phyloP scores from a whole-genome alignment of 306 rosid species.

The Quercus suber region DNA sequence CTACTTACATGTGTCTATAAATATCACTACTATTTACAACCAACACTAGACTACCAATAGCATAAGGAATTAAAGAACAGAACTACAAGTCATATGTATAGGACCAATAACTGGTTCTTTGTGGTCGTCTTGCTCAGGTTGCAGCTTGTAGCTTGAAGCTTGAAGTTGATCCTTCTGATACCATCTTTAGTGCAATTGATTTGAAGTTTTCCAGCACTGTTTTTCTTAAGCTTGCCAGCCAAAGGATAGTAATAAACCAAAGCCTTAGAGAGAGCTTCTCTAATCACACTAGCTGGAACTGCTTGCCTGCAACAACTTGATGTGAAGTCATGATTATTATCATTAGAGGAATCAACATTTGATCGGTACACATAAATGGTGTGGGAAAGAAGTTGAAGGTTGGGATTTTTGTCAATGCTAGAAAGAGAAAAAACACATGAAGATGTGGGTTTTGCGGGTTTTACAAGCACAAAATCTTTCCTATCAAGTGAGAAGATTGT shows the following conservation, averaged over 20 bases:
- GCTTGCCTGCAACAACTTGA: not conserved
- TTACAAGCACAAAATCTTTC: conserved; percentile 16
- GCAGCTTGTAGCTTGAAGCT: too few relatives aligned
- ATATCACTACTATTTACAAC: too few relatives aligned
- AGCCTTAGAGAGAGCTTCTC: conserved; percentile 42
- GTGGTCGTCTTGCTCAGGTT: too few relatives aligned
- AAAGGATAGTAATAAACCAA: conserved; percentile 44
- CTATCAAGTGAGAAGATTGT: not conserved
- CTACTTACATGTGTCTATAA: too few relatives aligned
- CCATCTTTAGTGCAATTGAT: too few relatives aligned
- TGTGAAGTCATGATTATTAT: not conserved
- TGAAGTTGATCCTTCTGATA: too few relatives aligned
- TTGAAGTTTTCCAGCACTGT: conserved; percentile 28
- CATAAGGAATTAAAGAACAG: too few relatives aligned
- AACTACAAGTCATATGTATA: too few relatives aligned
- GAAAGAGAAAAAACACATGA: conserved; percentile 14
- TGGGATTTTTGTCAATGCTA: conserved; percentile 7
- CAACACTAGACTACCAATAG: too few relatives aligned
- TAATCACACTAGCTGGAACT: conserved; percentile 31
- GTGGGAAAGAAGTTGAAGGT: not conserved
- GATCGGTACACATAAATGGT: not conserved
- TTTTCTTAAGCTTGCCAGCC: conserved; percentile 35
- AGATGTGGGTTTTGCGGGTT: conserved; percentile 15
- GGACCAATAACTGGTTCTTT: too few relatives aligned
- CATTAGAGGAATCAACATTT: not conserved